These are phyloP conservation scores for Botrytis deweyae DNA, from an alignment of 2,329 filamentous ascomycete species.

Conservation along the genomic window DNA sequence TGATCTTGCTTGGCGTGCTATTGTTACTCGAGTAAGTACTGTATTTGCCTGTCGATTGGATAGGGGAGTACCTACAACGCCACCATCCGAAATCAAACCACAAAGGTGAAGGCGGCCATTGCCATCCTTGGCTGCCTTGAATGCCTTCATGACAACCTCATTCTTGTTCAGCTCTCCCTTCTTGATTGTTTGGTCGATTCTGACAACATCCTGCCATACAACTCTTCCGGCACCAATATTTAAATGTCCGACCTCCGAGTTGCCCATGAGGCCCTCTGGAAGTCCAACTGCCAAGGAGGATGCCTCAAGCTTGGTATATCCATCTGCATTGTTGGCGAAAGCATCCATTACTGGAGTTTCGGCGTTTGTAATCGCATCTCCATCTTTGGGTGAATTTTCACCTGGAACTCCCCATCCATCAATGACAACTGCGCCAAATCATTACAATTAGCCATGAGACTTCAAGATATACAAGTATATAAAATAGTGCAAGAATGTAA, in stretches of 20 bases:
- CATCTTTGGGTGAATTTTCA: constrained; percentile 76
- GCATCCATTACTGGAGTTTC: constrained; percentile 94
- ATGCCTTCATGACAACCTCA: constrained; percentile 52
- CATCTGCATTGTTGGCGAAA: constrained; percentile 77
- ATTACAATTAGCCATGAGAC: constrained; percentile 59
- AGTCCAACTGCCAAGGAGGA: constrained; percentile 94
- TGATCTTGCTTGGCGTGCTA: constrained; percentile 94
- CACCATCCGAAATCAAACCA: constrained; percentile 90
- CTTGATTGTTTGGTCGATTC: constrained; percentile 87
- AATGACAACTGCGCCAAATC: constrained; percentile 78
- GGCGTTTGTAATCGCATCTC: constrained; percentile 92
- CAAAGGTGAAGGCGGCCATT: constrained; percentile 91
- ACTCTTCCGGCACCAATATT: constrained; percentile 98
- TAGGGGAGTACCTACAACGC: constrained; percentile 62
- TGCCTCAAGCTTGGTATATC: constrained; percentile 90
- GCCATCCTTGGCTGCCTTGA: constrained; percentile 77
- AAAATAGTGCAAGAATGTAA: constrained; percentile 49
- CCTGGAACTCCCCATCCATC: constrained; percentile 95
- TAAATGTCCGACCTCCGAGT: constrained; percentile 96
- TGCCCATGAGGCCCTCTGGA: constrained; percentile 96
- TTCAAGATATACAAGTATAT: constrained; percentile 56
- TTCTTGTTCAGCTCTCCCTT: constrained; percentile 44
- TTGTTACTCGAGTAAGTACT: constrained; percentile 25
- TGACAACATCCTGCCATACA: constrained; percentile 97
- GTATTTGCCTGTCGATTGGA: not conserved